Evolutionary conservation across 1,139 yeast genomes (phyloP).

Genomic region (Saccharomyces hybrid): DNA sequence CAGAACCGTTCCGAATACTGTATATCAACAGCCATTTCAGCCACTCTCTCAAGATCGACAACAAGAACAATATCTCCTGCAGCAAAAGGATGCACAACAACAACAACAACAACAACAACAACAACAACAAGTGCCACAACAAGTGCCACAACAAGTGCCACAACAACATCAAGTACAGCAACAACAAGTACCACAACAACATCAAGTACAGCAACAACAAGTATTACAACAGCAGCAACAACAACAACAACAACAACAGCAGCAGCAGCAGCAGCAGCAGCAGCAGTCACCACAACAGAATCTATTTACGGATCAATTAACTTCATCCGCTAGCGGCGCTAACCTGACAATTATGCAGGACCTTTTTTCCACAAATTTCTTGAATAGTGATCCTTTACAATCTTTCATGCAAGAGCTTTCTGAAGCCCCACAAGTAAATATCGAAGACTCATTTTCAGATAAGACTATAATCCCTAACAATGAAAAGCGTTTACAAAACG

Average conservation of each 20-base stretch:
- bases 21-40: neutral
- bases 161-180: too few relatives aligned
- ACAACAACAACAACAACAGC: neutral
- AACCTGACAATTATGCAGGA: constrained; percentile 12
- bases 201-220: neutral
- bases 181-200: too few relatives aligned
- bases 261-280: constrained; percentile 14
- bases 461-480: neutral
- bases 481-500: neutral
- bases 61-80: constrained; percentile 8
- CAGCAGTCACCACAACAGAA: constrained; percentile 5
- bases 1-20: neutral
- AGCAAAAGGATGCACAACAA: neutral
- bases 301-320: neutral
- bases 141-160: too few relatives aligned
- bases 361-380: constrained; percentile 18
- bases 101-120: too few relatives aligned
- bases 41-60: constrained; percentile 1
- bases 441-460: neutral
- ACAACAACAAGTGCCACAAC: neutral
- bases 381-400: constrained; percentile 23
- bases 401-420: constrained; percentile 23
- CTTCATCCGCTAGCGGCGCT: constrained; percentile 1
- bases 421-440: constrained; percentile 8
- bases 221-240: too few relatives aligned